Conservation (phyloP, 305 asterid genomes). For the Plantago coronopus region DNA sequence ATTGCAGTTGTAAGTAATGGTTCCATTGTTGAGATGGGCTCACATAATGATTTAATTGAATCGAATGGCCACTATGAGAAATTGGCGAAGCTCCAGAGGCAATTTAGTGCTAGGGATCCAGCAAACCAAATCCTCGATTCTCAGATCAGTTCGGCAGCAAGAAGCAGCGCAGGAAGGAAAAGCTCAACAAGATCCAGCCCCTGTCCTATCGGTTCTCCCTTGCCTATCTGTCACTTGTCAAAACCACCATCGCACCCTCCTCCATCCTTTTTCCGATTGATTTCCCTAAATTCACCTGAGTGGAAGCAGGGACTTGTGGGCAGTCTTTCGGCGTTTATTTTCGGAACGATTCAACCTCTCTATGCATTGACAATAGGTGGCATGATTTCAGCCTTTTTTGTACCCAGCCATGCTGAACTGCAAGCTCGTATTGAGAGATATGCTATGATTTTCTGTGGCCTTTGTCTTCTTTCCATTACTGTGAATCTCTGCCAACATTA, state of each 20-base stretch:
- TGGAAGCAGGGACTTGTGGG: slow-evolving; percentile 70
- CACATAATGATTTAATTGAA: slow-evolving; percentile 55
- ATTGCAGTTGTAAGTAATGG: slow-evolving; percentile 64
- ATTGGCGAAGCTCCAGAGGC: slow-evolving; percentile 62
- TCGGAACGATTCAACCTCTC: slow-evolving; percentile 79
- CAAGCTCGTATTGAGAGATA: slow-evolving; percentile 45
- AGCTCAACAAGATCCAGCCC: slow-evolving; percentile 64
- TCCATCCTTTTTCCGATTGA: slow-evolving; percentile 51
- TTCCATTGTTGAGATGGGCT: slow-evolving; percentile 52
- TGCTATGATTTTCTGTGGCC: slow-evolving; percentile 45
- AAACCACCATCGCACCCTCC: slow-evolving; percentile 32
- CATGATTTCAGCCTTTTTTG: slow-evolving; percentile 70
- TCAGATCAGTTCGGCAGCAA: slow-evolving; percentile 36
- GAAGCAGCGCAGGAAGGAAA: slow-evolving; percentile 51
- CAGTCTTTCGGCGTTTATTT: slow-evolving; percentile 51
- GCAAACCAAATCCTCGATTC: slow-evolving; percentile 42
- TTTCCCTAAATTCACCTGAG: slow-evolving; percentile 58
- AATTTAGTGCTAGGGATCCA: slow-evolving; percentile 51
- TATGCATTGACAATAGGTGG: slow-evolving; percentile 79
- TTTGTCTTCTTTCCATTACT: slow-evolving; percentile 51
- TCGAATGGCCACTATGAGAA: slow-evolving; percentile 59
- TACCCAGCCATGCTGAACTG: slow-evolving; percentile 54
- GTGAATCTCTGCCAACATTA: slow-evolving; percentile 70
- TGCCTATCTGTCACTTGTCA: slow-evolving; percentile 7
- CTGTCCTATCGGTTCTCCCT: slow-evolving; percentile 42